Conservation (phyloP, 2,329 filamentous ascomycete species). For the Didymellaceae sp. region DNA sequence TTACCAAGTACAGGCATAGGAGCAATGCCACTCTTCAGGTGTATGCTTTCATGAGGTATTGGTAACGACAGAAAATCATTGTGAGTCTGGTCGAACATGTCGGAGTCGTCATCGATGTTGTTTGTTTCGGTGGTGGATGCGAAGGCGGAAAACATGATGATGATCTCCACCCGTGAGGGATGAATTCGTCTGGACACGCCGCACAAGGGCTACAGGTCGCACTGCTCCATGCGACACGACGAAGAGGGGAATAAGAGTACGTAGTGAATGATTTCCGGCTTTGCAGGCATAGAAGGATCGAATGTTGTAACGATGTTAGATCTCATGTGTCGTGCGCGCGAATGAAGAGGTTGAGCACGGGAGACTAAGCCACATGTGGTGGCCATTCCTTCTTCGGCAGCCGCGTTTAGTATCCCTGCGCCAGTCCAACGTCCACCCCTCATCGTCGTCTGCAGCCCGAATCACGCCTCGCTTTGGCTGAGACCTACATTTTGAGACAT, state of each 20-base stretch:
- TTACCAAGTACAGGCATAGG: slow-evolving; percentile 45
- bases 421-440: slow-evolving; percentile 11
- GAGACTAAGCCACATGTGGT: slow-evolving; percentile 22
- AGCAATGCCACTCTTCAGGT: slow-evolving; percentile 42
- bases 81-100: slow-evolving; percentile 42
- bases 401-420: slow-evolving; percentile 24
- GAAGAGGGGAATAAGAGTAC: slow-evolving; percentile 16
- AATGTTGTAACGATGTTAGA: slow-evolving; percentile 40
- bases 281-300: slow-evolving; percentile 35
- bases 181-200: slow-evolving; percentile 35
- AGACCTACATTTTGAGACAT: slow-evolving; percentile 2
- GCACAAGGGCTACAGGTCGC: slow-evolving; percentile 27
- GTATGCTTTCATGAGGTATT: slow-evolving; percentile 41
- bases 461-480: slow-evolving; percentile 7
- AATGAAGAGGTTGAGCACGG: slow-evolving; percentile 36
- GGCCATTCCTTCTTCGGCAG: slow-evolving; percentile 29
- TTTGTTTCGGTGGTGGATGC: slow-evolving; percentile 41
- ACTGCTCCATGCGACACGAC: slow-evolving; percentile 33
- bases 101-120: slow-evolving; percentile 44
- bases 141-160: slow-evolving; percentile 46
- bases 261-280: slow-evolving; percentile 20
- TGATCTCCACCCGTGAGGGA: slow-evolving; percentile 19
- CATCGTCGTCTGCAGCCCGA: slow-evolving; percentile 13
- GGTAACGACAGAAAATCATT: slow-evolving; percentile 42
- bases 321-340: slow-evolving; percentile 26